Conservation (phyloP, 768 basidiomycete genomes). For the Mycena metata region DNA sequence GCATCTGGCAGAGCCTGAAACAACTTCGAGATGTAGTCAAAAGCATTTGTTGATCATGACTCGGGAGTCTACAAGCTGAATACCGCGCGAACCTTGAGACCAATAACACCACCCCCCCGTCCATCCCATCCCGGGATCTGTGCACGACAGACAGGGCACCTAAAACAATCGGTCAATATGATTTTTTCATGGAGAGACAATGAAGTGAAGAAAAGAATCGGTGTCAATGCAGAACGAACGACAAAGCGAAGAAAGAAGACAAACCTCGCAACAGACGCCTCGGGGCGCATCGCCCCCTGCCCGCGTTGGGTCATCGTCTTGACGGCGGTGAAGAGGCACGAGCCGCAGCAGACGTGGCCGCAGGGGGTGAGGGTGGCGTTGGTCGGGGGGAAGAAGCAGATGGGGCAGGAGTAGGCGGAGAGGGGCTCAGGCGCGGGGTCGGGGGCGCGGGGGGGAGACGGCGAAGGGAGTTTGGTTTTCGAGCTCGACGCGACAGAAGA, state of each 20-base stretch:
- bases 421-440: conserved; percentile 52
- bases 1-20: no score
- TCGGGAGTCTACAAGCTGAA: conserved; percentile 50
- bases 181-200: no score
- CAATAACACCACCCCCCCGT: conserved; percentile 75
- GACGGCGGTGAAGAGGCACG: conserved; percentile 81
- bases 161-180: conserved; percentile 35
- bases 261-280: conserved; percentile 56
- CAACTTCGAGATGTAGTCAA: not conserved
- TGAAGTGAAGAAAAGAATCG: not conserved
- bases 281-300: conserved; percentile 44
- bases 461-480: conserved; percentile 29
- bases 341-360: conserved; percentile 84
- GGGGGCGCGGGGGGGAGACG: conserved; percentile 19
- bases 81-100: conserved; percentile 63
- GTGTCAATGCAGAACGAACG: not conserved
- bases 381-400: conserved; percentile 82
- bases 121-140: conserved; percentile 79
- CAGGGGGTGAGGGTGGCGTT: conserved; percentile 85
- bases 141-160: conserved; percentile 81
- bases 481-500: conserved; percentile 29
- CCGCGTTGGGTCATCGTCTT: conserved; percentile 70
- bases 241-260: conserved; percentile 35
- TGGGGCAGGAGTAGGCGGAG: conserved; percentile 80
- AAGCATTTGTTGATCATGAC: not conserved